Evolutionary conservation across 192 early-diverging fungal genomes (phyloP), one percentile per base, ranked within the genome.

Genomic region (Dissophora globulifera): DNA sequence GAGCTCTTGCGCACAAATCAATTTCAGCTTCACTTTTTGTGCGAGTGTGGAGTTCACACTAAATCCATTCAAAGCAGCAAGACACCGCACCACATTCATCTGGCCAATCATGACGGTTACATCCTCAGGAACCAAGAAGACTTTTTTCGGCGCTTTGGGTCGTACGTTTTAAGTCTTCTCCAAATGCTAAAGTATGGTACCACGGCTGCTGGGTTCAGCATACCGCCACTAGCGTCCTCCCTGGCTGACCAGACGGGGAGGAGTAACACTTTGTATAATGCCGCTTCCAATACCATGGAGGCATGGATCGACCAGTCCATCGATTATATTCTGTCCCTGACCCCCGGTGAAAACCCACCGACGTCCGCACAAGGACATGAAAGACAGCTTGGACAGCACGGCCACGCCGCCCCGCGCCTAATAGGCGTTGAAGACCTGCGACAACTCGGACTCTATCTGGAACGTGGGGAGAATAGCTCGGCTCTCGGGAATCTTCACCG

Each of bases 41-140:
- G 67, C 31, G 67, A 69, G 50, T 69, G 67, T 35, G 67, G 67
- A 2, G 53, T 51, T 15, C 55, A 67, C 25, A 67, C 65, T n/a
- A 10, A 31, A n/a, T n/a, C 25, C 20, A n/a, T 2, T n/a, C 31
- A n/a, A 43, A 56, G 27, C 35, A 67, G 26, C 35, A 38, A 38
- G 13, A 38, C 13, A 38, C 35, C 35, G 13, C 35, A 38, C 16
- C 69, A 64, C 11, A 74, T 74, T 16, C 69, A 74, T 59, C 47
- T 64, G 5, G 49, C 49, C 43, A 41, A 49, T 2, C 61, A 64
- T 41, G 46, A 50, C 19, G 69, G 69, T 3, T 74, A 64, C 32
- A 55, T 51, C 9, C 49, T 74, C 25, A 55, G 58, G 22, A 54
- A 30, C 2, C 61, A 45, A 0, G 50, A 35, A 10, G 61, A 74